phyloP scores from a whole-genome alignment of 2,329 filamentous ascomycete genomes.

The Sclerotinia glacialis region DNA sequence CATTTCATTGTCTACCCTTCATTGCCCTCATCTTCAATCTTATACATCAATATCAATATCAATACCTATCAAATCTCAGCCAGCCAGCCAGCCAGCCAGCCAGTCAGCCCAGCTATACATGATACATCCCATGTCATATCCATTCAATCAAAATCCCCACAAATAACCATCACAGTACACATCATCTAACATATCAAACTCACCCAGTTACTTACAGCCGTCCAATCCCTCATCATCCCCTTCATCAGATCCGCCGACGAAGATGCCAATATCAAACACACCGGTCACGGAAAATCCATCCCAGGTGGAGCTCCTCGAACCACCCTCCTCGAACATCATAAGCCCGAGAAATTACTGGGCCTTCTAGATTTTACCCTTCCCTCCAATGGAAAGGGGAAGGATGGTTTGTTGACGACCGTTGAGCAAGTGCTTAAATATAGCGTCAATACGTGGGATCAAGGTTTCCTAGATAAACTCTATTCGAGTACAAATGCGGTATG shows the following conservation, averaged over 20 bases:
- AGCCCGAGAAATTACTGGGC: slow-evolving; percentile 55
- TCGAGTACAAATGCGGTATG: slow-evolving; percentile 78
- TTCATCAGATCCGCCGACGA: slow-evolving; percentile 71
- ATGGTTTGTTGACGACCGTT: slow-evolving; percentile 71
- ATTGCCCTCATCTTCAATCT: background rate
- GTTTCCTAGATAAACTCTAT: slow-evolving; percentile 94
- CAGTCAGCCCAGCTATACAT: too few relatives aligned
- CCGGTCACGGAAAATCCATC: slow-evolving; percentile 49
- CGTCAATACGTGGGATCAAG: slow-evolving; percentile 98
- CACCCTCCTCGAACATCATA: slow-evolving; percentile 61
- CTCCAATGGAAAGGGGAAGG: slow-evolving; percentile 58
- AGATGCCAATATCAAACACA: slow-evolving; percentile 52
- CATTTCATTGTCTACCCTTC: background rate
- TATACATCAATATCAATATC: background rate
- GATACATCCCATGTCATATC: slow-evolving; percentile 11
- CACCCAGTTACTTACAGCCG: slow-evolving; percentile 63
- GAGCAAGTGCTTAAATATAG: slow-evolving; percentile 74
- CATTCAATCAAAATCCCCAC: background rate
- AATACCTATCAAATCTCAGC: background rate
- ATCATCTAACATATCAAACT: slow-evolving; percentile 24
- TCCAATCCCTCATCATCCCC: slow-evolving; percentile 65
- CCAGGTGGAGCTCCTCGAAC: slow-evolving; percentile 47
- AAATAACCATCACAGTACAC: slow-evolving; percentile 10
- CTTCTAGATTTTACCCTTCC: slow-evolving; percentile 60
- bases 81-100: background rate